Evolutionary conservation across 768 basidiomycete genomes (phyloP), one percentile per base, ranked within the genome.

Genomic region (Phanerochaete carnosa): DNA sequence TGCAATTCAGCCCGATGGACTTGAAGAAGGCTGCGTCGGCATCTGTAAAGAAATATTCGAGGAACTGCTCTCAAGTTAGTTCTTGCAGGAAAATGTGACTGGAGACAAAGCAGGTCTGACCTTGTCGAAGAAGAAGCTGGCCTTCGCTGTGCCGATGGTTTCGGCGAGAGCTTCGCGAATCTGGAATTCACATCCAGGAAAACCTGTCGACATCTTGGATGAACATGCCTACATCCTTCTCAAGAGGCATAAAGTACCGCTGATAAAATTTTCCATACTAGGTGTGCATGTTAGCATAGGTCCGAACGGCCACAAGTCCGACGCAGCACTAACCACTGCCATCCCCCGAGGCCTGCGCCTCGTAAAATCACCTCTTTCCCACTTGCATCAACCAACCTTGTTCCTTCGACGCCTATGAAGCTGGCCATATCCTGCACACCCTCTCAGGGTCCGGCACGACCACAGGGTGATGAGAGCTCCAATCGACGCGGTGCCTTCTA

Each of bases 111-210:
- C 25, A 39, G 1, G 57, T 61, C 73, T 28, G 59, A 87, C 90
- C 79, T 89, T 90, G 80, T 94, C 89, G 68, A 93, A 94, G 79
- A 92, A 94, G 71, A 86, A 86, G 12, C 85, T 84, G 9, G 87
- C 83, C 70, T 90, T 88, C 49, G 81, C 80, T 53, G 80, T 61
- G 0, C 92, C 92, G 28, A 94, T 77, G 1, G 84, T 80, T 11
- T 83, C 77, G 22, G 81, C 79, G n/a, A 94, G 76, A 1, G 85
- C 85, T 23, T 82, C 83, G 35, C 91, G 85, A 62, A 92, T 87
- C 72, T 93, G 87, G 70, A 78, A 84, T 70, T 94, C 91, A 67
- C 90, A 90, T 3, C 90, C 92, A 60, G 92, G 89, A 70, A 86
- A 93, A 13, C 88, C 88, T 80, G 70, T 1, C 9, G 29, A 8